A percentile compares a stretch with the other conserved stretches of the same genome.
Evolutionary conservation across 2,329 filamentous ascomycete genomes (phyloP).

Genomic region (Monilinia laxa): DNA sequence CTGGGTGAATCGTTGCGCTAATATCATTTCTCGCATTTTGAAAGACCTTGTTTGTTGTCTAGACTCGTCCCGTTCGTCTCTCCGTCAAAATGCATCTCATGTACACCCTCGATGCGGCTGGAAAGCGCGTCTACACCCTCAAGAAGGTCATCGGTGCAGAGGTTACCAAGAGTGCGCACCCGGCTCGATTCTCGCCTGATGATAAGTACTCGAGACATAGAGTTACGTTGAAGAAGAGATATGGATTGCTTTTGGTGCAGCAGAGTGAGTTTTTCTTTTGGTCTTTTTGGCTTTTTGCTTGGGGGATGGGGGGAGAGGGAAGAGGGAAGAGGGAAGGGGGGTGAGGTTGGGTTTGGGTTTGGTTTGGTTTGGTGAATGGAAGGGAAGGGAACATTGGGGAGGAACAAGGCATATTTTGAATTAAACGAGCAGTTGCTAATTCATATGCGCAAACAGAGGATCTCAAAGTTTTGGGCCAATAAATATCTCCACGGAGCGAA

Average conservation of each 20-base stretch:
- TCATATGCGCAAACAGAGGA: slow-evolving; percentile 40
- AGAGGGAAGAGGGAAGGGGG: slow-evolving; percentile 22
- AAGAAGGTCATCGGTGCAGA: slow-evolving; percentile 83
- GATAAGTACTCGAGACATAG: slow-evolving; percentile 98
- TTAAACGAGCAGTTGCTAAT: slow-evolving; percentile 25
- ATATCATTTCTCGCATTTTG: too few relatives aligned
- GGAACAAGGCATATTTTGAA: not conserved
- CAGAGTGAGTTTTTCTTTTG: slow-evolving; percentile 50
- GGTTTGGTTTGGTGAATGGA: too few relatives aligned
- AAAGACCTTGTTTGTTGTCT: not conserved
- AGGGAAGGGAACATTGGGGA: too few relatives aligned
- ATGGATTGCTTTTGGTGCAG: slow-evolving; percentile 83
- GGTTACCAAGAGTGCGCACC: slow-evolving; percentile 94
- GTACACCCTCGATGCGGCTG: slow-evolving; percentile 81
- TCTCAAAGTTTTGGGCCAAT: slow-evolving; percentile 47
- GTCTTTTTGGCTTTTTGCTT: not conserved
- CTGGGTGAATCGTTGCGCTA: not conserved
- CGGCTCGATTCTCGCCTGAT: slow-evolving; percentile 93
- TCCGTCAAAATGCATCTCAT: slow-evolving; percentile 63
- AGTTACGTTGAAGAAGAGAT: slow-evolving; percentile 92
- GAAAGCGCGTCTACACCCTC: slow-evolving; percentile 91
- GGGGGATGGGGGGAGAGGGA: slow-evolving; percentile 16
- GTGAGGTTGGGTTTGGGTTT: too few relatives aligned
- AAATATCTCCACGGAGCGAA: slow-evolving; percentile 16
- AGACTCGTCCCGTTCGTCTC: not conserved